Percentiles rank a stretch among this genome's conserved stretches.
phyloP scores from a whole-genome alignment of 768 basidiomycete genomes.

The Mycena galericulata region DNA sequence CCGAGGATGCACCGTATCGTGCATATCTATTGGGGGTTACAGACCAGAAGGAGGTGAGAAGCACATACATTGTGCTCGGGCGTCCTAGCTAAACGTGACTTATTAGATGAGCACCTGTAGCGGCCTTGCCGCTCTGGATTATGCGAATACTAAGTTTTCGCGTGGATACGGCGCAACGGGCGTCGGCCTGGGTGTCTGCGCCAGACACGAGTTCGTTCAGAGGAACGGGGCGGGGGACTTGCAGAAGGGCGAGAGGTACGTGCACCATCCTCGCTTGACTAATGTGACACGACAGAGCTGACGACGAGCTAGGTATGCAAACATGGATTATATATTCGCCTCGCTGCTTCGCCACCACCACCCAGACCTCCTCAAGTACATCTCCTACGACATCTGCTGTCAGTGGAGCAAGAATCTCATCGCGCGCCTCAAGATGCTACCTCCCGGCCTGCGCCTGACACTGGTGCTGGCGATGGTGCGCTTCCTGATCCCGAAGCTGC shows the following conservation, averaged over 20 bases:
- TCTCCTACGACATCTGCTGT: slow-evolving; percentile 36
- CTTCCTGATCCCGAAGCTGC: slow-evolving; percentile 40
- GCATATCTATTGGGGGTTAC: background rate
- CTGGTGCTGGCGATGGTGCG: slow-evolving; percentile 27
- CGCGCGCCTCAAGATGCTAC: background rate
- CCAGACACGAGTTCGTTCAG: too few species aligned
- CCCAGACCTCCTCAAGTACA: background rate
- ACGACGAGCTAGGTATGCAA: background rate
- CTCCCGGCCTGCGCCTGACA: background rate
- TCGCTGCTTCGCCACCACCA: slow-evolving; percentile 11
- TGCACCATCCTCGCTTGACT: background rate
- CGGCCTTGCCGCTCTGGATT: too few species aligned
- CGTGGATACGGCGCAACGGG: too few species aligned
- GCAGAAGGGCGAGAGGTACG: slow-evolving; percentile 23
- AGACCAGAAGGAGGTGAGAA: background rate
- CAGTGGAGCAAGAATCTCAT: background rate
- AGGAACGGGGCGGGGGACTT: slow-evolving; percentile 4
- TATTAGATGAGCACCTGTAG: too few species aligned
- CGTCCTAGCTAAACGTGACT: slow-evolving; percentile 27
- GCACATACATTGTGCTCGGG: background rate
- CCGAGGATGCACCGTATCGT: background rate
- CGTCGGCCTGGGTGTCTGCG: too few species aligned
- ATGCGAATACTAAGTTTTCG: too few species aligned
- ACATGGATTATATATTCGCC: slow-evolving; percentile 27
- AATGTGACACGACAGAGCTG: background rate